These are phyloP conservation scores for Flaveria linearis DNA, from an alignment of 129 eudicot genomes.

Conservation along the genomic window DNA sequence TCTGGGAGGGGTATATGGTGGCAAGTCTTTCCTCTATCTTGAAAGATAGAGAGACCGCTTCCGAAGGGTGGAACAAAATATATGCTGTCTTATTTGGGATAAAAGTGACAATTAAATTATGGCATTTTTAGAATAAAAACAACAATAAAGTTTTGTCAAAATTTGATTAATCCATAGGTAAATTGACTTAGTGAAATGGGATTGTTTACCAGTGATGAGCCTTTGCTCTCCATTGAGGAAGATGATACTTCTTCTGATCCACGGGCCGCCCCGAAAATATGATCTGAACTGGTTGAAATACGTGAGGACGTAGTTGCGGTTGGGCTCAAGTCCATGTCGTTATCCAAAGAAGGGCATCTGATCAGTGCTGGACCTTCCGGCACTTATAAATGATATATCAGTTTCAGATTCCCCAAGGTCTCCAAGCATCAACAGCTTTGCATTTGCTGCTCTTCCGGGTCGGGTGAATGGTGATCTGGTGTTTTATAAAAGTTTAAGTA, in stretches of 20 bases:
- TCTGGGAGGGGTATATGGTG: too few species aligned
- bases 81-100: background rate
- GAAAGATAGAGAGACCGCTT: too few species aligned
- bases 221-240: constrained; percentile 40
- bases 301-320: constrained; percentile 10
- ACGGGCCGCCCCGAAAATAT: constrained; percentile 13
- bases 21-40: too few species aligned
- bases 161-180: background rate
- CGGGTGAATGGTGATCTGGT: constrained; percentile 44
- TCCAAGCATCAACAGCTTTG: constrained; percentile 35
- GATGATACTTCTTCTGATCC: constrained; percentile 38
- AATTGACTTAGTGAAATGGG: background rate
- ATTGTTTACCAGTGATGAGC: constrained; percentile 26
- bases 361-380: constrained; percentile 51
- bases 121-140: background rate
- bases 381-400: constrained; percentile 54
- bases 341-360: constrained; percentile 28
- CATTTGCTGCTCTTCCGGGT: constrained; percentile 40
- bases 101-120: background rate
- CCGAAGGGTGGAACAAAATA: background rate
- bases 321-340: constrained; percentile 46
- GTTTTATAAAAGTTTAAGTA: background rate
- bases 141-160: background rate
- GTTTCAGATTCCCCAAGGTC: constrained; percentile 46
- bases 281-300: constrained; percentile 46